A percentile compares a stretch with the other conserved stretches of the same genome.
Evolutionary conservation across 805 yeast genomes (phyloP).

Genomic region (Metschnikowia vanudenii): DNA sequence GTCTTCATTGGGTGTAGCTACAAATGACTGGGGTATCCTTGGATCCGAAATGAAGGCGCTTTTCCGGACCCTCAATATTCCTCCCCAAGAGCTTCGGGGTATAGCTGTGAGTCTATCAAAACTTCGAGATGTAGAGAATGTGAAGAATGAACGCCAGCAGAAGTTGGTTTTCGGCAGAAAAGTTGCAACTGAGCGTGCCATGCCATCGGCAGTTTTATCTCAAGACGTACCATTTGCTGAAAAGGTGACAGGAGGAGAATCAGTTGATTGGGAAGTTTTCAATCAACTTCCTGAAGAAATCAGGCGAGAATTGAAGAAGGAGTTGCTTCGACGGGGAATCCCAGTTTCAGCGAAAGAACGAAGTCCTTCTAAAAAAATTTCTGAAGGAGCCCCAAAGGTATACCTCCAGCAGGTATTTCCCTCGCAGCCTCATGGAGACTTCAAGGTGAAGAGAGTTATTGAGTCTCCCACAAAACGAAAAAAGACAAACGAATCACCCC

Average conservation of each 20-base stretch:
- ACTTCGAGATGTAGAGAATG: slow-evolving; percentile 41
- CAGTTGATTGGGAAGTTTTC: slow-evolving; percentile 67
- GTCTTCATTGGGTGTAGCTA: slow-evolving; percentile 57
- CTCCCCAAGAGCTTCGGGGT: slow-evolving; percentile 73
- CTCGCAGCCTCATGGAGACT: slow-evolving; percentile 26
- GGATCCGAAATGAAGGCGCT: slow-evolving; percentile 58
- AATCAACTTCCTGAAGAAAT: slow-evolving; percentile 64
- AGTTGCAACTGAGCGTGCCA: not conserved
- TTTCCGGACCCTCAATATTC: slow-evolving; percentile 54
- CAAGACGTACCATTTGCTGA: slow-evolving; percentile 18
- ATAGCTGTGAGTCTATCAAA: slow-evolving; percentile 68
- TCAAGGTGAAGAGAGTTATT: slow-evolving; percentile 31
- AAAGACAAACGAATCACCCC: slow-evolving; percentile 21
- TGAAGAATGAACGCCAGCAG: slow-evolving; percentile 17
- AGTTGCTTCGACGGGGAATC: slow-evolving; percentile 46
- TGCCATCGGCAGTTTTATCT: slow-evolving; percentile 1
- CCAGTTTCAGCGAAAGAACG: slow-evolving; percentile 19
- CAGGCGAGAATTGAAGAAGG: slow-evolving; percentile 56
- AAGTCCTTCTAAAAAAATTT: slow-evolving; percentile 5
- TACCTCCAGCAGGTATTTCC: slow-evolving; percentile 41
- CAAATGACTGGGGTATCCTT: slow-evolving; percentile 59
- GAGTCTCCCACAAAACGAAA: slow-evolving; percentile 29
- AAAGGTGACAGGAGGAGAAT: slow-evolving; percentile 14
- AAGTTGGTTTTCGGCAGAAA: slow-evolving; percentile 10
- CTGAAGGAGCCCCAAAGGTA: slow-evolving; percentile 20